Conservation (phyloP, 352 stramenopile genomes). For the Pythium aquatile region DNA sequence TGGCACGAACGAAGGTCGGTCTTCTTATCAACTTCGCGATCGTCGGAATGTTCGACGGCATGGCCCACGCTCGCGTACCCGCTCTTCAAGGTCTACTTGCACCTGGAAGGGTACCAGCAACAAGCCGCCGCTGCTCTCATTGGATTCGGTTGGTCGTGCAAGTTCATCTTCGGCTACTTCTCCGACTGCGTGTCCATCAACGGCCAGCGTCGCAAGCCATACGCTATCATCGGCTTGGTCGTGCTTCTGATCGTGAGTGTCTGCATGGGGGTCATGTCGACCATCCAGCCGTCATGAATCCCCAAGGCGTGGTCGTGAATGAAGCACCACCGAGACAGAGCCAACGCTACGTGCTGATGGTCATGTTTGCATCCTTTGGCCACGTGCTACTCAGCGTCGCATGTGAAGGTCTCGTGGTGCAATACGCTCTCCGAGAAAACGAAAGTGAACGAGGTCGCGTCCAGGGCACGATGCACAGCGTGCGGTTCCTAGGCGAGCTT, state of each 20-base stretch:
- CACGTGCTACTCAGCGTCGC: conserved; percentile 19
- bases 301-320: neutral
- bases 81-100: conserved; percentile 29
- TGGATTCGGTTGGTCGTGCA: conserved; percentile 18
- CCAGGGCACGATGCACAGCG: conserved; percentile 6
- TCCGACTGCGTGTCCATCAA: conserved; percentile 25
- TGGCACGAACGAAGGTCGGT: conserved; percentile 12
- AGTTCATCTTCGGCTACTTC: conserved; percentile 30
- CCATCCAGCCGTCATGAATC: conserved; percentile 11
- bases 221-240: conserved; percentile 24
- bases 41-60: conserved; percentile 29
- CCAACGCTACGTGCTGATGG: neutral
- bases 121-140: conserved; percentile 8
- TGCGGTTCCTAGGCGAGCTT: conserved; percentile 14
- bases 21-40: conserved; percentile 26
- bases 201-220: conserved; percentile 28
- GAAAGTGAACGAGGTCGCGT: conserved; percentile 18
- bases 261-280: conserved; percentile 10
- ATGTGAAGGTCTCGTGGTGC: conserved; percentile 26
- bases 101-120: conserved; percentile 16
- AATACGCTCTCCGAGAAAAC: conserved; percentile 26
- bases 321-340: neutral
- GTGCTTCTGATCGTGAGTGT: conserved; percentile 7
- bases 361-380: conserved; percentile 17
- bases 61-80: conserved; percentile 22